Conservation (phyloP, 1,284 basidiomycete genomes). For the Porogramme epimiltina region DNA sequence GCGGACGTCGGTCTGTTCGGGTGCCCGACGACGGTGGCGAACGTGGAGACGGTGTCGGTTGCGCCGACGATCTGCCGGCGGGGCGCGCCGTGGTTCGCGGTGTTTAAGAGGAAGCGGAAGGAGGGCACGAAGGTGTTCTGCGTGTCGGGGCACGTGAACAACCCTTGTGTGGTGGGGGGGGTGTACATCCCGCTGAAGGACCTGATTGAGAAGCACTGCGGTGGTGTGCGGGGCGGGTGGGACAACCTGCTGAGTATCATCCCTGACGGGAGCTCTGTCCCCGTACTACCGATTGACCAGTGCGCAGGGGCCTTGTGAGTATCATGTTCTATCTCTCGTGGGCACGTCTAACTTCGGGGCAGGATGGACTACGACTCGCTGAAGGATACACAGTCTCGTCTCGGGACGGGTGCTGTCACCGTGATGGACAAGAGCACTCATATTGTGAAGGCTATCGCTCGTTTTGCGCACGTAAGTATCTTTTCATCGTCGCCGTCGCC, state of each 20-base stretch:
- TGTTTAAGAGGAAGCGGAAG: constrained; percentile 92
- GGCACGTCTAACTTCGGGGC: constrained; percentile 1
- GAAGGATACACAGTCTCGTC: constrained; percentile 91
- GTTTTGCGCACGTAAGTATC: constrained; percentile 78
- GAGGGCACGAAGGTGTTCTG: constrained; percentile 96
- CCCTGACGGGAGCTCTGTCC: constrained; percentile 94
- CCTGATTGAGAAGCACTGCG: constrained; percentile 95
- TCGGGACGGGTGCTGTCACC: constrained; percentile 97
- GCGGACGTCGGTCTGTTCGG: constrained; percentile 97
- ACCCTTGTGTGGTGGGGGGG: constrained; percentile 97
- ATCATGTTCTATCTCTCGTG: not conserved
- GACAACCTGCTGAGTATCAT: constrained; percentile 94
- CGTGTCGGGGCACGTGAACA: constrained; percentile 97
- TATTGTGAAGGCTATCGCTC: constrained; percentile 89
- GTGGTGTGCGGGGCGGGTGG: constrained; percentile 94
- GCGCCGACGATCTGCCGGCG: constrained; percentile 96
- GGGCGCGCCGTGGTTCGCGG: constrained; percentile 90
- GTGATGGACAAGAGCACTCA: constrained; percentile 99
- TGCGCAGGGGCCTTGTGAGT: constrained; percentile 86
- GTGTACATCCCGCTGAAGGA: constrained; percentile 97
- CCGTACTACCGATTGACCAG: constrained; percentile 84
- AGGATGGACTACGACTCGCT: constrained; percentile 99
- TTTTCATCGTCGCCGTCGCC: not conserved
- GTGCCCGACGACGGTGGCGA: constrained; percentile 96
- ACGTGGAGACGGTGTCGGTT: constrained; percentile 98